A percentile compares a stretch with the other conserved stretches of the same genome.
Conservation (phyloP, 2,329 filamentous ascomycete genomes). For the Fusarium irregulare region DNA sequence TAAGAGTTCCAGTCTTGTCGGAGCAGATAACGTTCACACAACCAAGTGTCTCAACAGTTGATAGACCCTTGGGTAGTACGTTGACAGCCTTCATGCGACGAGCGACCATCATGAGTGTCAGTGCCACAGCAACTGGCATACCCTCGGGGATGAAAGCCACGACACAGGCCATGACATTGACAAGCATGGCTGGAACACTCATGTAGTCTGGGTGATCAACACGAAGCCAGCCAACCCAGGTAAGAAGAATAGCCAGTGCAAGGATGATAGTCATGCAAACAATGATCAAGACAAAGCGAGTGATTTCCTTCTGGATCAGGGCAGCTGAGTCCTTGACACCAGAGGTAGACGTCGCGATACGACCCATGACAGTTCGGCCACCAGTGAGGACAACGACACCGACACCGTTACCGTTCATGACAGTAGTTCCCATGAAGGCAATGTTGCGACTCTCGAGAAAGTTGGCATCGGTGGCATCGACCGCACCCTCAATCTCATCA, state of each 20-base stretch:
- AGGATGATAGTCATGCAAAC: constrained; percentile 53
- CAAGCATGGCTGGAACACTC: constrained; percentile 57
- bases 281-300: constrained; percentile 58
- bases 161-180: constrained; percentile 59
- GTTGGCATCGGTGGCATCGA: constrained; percentile 55
- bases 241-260: constrained; percentile 56
- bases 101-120: constrained; percentile 58
- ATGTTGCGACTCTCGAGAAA: constrained; percentile 58
- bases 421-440: constrained; percentile 57
- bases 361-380: constrained; percentile 55
- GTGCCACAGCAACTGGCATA: constrained; percentile 54
- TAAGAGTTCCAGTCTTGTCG: constrained; percentile 57
- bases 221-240: constrained; percentile 58
- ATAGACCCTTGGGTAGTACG: constrained; percentile 56
- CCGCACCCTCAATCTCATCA: constrained; percentile 55
- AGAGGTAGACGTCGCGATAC: constrained; percentile 54
- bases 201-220: constrained; percentile 53
- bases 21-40: constrained; percentile 59
- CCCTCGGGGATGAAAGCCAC: constrained; percentile 56
- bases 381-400: constrained; percentile 57
- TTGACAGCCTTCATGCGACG: constrained; percentile 56
- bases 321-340: constrained; percentile 53
- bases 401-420: constrained; percentile 55
- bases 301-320: constrained; percentile 57
- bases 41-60: constrained; percentile 57